Conservation (phyloP, 2,329 filamentous ascomycete genomes). For the Colletotrichum ledebouriae region DNA sequence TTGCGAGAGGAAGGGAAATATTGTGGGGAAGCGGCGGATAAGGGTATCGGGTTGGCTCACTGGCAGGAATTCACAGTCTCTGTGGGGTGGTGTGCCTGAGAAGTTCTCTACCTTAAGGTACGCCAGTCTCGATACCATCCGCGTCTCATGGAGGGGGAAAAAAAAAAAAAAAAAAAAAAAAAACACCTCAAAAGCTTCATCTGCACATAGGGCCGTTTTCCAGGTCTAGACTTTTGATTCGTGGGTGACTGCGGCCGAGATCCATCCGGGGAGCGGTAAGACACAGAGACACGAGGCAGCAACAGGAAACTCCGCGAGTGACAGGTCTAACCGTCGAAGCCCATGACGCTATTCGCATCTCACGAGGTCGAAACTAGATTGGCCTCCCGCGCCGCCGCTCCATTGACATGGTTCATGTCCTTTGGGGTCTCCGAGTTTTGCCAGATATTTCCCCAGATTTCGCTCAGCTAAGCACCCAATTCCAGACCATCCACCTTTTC, state of each 20-base stretch:
- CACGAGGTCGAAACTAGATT: conserved; percentile 22
- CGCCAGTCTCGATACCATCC: too few relatives aligned
- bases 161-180: too few relatives aligned
- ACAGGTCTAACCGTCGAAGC: background rate
- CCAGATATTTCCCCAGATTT: conserved; percentile 29
- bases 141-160: too few relatives aligned
- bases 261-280: background rate
- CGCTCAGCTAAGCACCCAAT: conserved; percentile 18
- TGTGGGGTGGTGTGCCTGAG: conserved; percentile 18
- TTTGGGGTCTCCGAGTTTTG: too few relatives aligned
- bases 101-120: too few relatives aligned
- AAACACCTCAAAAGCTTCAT: conserved; percentile 5
- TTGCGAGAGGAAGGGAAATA: conserved; percentile 7
- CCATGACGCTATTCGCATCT: conserved; percentile 25
- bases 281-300: conserved; percentile 25
- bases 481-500: conserved; percentile 8
- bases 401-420: background rate
- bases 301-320: conserved; percentile 37
- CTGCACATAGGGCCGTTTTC: background rate
- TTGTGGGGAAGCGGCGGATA: conserved; percentile 29
- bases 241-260: conserved; percentile 6
- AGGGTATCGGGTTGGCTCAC: conserved; percentile 8
- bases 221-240: conserved; percentile 12
- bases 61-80: background rate
- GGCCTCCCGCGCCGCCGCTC: conserved; percentile 16